Conservation (phyloP, 306 rosid species). For the Prinsepia uniflora region DNA sequence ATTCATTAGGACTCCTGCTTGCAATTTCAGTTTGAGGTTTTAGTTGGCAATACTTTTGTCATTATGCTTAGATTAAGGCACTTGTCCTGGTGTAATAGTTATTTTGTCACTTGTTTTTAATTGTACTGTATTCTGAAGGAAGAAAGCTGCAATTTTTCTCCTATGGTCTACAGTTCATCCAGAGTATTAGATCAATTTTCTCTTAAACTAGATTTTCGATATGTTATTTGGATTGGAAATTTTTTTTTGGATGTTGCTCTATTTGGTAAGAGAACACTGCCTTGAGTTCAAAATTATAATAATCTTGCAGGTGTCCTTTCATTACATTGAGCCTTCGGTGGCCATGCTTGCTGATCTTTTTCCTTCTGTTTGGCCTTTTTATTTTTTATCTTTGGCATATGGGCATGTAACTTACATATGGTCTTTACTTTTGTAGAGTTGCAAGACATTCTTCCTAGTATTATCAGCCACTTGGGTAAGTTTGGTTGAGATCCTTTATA, state of each 20-base stretch:
- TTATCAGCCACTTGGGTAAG: constrained; percentile 86
- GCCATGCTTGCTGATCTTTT: background rate
- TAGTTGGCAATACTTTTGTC: too few relatives aligned
- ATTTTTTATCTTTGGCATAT: background rate
- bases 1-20: too few relatives aligned
- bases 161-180: background rate
- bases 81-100: too few relatives aligned
- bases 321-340: background rate
- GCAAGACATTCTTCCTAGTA: constrained; percentile 95
- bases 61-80: too few relatives aligned
- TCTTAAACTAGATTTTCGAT: too few relatives aligned
- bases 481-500: background rate
- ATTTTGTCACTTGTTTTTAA: too few relatives aligned
- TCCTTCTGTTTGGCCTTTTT: background rate
- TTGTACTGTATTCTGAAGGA: too few relatives aligned
- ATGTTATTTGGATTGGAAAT: background rate
- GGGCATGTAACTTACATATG: background rate
- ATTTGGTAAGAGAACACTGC: background rate
- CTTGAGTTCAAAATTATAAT: background rate
- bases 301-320: background rate
- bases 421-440: constrained; percentile 53
- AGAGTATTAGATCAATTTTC: background rate
- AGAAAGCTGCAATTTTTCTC: constrained; percentile 11
- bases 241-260: background rate
- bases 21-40: too few relatives aligned